These are phyloP conservation scores for Gaeumannomyces sp. DNA, from an alignment of 2,329 filamentous ascomycete genomes.

Conservation along the genomic window DNA sequence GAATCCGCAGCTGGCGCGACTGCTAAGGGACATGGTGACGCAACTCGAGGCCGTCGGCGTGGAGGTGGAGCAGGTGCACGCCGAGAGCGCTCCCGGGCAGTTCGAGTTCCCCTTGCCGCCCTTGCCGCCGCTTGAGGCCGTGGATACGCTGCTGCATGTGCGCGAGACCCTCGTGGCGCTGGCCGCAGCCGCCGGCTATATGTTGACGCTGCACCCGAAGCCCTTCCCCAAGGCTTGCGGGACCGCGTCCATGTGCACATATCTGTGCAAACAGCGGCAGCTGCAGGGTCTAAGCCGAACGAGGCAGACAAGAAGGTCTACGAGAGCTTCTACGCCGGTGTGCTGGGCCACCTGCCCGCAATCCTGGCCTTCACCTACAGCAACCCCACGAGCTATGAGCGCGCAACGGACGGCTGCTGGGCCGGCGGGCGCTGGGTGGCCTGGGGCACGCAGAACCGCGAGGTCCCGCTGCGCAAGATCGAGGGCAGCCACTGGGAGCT, in stretches of 20 bases:
- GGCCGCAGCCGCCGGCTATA: constrained; percentile 55
- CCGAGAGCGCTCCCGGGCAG: constrained; percentile 67
- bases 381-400: constrained; percentile 60
- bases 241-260: constrained; percentile 66
- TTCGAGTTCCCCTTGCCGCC: constrained; percentile 71
- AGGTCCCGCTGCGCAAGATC: constrained; percentile 66
- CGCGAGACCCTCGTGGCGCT: constrained; percentile 62
- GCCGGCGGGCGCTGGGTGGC: constrained; percentile 71
- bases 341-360: constrained; percentile 59
- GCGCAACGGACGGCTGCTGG: constrained; percentile 64
- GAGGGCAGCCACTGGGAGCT: constrained; percentile 68
- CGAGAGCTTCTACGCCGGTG: constrained; percentile 64
- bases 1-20: constrained; percentile 45
- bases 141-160: constrained; percentile 65
- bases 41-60: constrained; percentile 57
- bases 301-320: constrained; percentile 33
- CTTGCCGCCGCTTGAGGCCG: constrained; percentile 55
- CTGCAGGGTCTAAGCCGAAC: constrained; percentile 30
- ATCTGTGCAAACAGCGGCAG: constrained; percentile 39
- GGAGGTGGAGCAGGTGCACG: constrained; percentile 64
- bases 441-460: constrained; percentile 78
- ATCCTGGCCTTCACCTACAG: constrained; percentile 66
- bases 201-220: constrained; percentile 69
- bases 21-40: constrained; percentile 60
- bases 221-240: constrained; percentile 53